phyloP scores from a whole-genome alignment of 2,329 filamentous ascomycete genomes.

The Verticillium nonalfalfae region DNA sequence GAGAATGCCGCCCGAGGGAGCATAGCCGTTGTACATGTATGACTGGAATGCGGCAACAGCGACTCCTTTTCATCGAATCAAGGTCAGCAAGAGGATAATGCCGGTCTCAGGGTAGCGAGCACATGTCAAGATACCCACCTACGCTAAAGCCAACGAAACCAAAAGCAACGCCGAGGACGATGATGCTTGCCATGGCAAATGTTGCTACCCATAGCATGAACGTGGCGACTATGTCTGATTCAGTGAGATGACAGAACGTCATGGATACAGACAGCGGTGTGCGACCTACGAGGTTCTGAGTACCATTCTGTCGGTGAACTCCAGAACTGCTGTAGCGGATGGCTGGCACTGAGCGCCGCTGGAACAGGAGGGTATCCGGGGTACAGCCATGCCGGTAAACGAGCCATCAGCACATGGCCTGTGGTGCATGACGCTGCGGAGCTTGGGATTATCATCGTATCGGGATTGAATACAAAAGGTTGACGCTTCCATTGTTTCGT shows the following conservation, averaged over 20 bases:
- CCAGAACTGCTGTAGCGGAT: neutral
- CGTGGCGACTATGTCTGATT: neutral
- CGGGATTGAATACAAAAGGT: neutral
- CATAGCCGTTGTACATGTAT: constrained; percentile 13
- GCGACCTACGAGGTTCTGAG: neutral
- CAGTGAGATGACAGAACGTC: neutral
- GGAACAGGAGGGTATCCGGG: neutral
- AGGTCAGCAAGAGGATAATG: no score
- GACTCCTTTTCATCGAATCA: neutral
- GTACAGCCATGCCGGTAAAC: neutral
- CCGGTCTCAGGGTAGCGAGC: no score
- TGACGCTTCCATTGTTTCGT: neutral
- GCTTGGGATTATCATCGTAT: neutral
- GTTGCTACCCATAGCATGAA: neutral
- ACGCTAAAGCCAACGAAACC: no score
- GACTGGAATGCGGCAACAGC: constrained; percentile 10
- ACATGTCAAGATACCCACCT: no score
- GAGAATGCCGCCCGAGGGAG: constrained; percentile 13
- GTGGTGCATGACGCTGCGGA: neutral
- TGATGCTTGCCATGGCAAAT: neutral
- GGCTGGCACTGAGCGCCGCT: neutral
- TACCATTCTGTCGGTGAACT: neutral
- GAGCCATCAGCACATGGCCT: neutral
- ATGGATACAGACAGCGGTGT: neutral
- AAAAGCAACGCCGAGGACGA: neutral